Percentiles rank a stretch among this genome's conserved stretches.
These are phyloP conservation scores for Acanthamoeba rhysodes DNA, from an alignment of 208 protist genomes.

Conservation along the genomic window DNA sequence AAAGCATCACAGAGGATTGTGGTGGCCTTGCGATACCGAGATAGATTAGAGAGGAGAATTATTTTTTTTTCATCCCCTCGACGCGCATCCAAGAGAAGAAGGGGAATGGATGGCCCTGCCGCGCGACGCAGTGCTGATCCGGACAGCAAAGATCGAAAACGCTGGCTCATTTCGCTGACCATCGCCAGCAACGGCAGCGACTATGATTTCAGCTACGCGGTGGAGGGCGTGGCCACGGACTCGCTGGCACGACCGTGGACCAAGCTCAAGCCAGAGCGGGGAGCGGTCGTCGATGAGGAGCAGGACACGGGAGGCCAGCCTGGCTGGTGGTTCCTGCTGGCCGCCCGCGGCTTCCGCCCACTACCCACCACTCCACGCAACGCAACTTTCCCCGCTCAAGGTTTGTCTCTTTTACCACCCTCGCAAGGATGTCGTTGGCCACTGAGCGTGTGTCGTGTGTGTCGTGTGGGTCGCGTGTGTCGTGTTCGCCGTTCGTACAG, in stretches of 20 bases:
- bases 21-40: too few species aligned
- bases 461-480: not conserved
- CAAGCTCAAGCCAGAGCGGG: not conserved
- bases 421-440: not conserved
- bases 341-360: constrained; percentile 12
- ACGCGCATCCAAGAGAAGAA: not conserved
- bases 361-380: not conserved
- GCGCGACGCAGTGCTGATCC: not conserved
- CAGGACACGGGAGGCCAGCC: constrained; percentile 33
- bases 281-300: not conserved
- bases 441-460: not conserved
- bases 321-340: constrained; percentile 52
- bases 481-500: not conserved
- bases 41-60: too few species aligned
- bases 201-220: not conserved
- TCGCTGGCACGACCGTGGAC: not conserved
- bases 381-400: not conserved
- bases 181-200: not conserved
- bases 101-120: not conserved
- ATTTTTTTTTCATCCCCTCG: too few species aligned
- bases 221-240: not conserved
- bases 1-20: too few species aligned
- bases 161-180: not conserved
- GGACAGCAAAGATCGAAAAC: not conserved
- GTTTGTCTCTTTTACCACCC: not conserved